Conservation (phyloP, 495 filamentous ascomycete genomes). For the Aspergillus saccharolyticus region DNA sequence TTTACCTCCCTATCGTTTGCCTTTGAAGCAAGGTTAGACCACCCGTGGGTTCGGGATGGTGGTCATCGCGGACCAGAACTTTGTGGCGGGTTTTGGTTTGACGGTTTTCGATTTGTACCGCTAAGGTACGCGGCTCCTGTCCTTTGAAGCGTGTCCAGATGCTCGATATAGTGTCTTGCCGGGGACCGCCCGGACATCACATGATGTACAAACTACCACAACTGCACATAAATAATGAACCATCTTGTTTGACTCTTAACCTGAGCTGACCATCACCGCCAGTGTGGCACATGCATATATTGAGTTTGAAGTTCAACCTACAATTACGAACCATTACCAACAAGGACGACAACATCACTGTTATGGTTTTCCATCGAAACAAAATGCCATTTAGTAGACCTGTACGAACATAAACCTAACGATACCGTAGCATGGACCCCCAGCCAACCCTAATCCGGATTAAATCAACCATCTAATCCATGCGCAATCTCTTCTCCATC, state of each 20-base stretch:
- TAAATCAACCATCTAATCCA: slow-evolving; percentile 52
- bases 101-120: too few relatives aligned
- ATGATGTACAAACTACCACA: slow-evolving; percentile 2
- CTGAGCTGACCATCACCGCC: too few relatives aligned
- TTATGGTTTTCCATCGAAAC: too few relatives aligned
- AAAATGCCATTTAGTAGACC: too few relatives aligned
- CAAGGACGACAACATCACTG: too few relatives aligned
- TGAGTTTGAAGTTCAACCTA: not conserved
- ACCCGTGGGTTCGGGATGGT: not conserved
- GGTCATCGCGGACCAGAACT: not conserved
- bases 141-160: not conserved
- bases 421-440: slow-evolving; percentile 13
- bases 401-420: slow-evolving; percentile 11
- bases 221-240: not conserved
- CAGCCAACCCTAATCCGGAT: not conserved
- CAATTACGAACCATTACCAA: too few relatives aligned
- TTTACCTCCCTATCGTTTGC: not conserved
- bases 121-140: too few relatives aligned
- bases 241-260: not conserved
- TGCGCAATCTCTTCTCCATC: slow-evolving; percentile 84
- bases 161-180: not conserved
- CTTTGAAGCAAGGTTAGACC: too few relatives aligned
- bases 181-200: not conserved
- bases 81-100: not conserved
- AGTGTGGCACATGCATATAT: too few relatives aligned